Evolutionary conservation across 805 yeast genomes (phyloP).

Genomic region (Candida andamanensis): DNA sequence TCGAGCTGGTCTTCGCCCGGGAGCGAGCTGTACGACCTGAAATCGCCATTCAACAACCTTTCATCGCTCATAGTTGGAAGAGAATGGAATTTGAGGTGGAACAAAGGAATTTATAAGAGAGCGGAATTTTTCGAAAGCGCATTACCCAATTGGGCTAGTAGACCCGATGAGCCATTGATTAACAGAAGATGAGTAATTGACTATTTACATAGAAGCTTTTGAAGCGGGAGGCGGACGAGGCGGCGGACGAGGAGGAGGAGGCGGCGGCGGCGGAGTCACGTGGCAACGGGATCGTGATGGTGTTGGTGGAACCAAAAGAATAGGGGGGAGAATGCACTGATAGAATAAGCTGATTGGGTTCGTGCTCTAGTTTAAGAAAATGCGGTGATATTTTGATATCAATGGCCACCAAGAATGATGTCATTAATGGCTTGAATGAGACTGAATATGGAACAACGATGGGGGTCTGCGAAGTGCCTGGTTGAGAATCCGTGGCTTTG

Average conservation of each 20-base stretch:
- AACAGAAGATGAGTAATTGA: constrained; percentile 7
- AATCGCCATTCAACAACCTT: constrained; percentile 10
- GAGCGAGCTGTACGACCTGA: constrained; percentile 7
- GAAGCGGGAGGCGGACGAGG: too few relatives aligned
- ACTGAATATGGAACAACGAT: too few relatives aligned
- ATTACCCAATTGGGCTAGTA: constrained; percentile 1
- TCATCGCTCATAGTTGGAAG: constrained; percentile 9
- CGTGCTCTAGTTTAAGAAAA: constrained; percentile 2
- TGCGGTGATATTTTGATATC: too few relatives aligned
- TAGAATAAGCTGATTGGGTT: constrained; percentile 3
- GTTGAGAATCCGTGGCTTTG: too few relatives aligned
- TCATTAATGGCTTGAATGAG: too few relatives aligned
- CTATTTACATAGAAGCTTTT: constrained; percentile 5
- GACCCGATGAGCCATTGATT: too few relatives aligned
- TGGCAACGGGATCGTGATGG: constrained; percentile 2
- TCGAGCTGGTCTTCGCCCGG: neutral
- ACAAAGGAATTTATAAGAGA: too few relatives aligned
- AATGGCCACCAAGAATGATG: too few relatives aligned
- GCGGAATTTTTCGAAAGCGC: neutral
- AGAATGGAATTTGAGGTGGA: too few relatives aligned
- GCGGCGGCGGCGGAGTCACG: neutral
- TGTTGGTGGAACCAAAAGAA: constrained; percentile 1
- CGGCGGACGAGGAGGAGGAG: too few relatives aligned
- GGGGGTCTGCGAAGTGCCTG: too few relatives aligned
- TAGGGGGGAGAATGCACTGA: constrained; percentile 1